phyloP scores from a whole-genome alignment of 78 protist genomes.

The Dictyostelium citrinum region DNA sequence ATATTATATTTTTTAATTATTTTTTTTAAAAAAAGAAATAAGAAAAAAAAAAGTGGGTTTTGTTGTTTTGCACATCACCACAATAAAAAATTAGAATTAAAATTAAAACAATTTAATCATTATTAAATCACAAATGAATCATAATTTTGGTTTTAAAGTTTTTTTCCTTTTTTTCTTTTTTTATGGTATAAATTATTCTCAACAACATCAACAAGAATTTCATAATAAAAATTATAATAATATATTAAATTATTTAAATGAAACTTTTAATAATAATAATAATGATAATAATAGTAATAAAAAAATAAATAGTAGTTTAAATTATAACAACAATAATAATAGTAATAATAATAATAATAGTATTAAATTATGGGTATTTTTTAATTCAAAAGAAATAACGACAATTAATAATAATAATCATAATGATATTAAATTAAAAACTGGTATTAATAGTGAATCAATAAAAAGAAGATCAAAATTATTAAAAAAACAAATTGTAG shows the following conservation, averaged over 20 bases:
- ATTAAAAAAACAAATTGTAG: neutral
- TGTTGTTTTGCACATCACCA: neutral
- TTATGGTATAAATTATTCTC: neutral
- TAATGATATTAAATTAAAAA: neutral
- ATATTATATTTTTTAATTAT: neutral
- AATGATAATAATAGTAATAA: neutral
- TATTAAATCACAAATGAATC: neutral
- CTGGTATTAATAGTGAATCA: neutral
- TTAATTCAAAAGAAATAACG: constrained; percentile 1
- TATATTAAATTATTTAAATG: neutral
- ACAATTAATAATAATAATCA: neutral
- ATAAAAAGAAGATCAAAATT: constrained; percentile 13
- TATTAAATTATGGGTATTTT: constrained; percentile 56
- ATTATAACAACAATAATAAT: no score
- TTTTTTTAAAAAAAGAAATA: neutral
- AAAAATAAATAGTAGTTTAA: neutral
- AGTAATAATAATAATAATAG: neutral
- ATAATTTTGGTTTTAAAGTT: neutral
- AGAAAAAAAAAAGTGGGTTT: neutral
- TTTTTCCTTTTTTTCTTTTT: neutral
- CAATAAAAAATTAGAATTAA: neutral
- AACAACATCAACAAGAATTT: neutral
- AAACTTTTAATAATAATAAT: neutral
- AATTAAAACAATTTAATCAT: neutral
- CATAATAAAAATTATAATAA: neutral